A percentile compares a stretch with the other conserved stretches of the same genome.
Conservation (phyloP, 2,329 filamentous ascomycete species). For the Incumbomyces lentus region DNA sequence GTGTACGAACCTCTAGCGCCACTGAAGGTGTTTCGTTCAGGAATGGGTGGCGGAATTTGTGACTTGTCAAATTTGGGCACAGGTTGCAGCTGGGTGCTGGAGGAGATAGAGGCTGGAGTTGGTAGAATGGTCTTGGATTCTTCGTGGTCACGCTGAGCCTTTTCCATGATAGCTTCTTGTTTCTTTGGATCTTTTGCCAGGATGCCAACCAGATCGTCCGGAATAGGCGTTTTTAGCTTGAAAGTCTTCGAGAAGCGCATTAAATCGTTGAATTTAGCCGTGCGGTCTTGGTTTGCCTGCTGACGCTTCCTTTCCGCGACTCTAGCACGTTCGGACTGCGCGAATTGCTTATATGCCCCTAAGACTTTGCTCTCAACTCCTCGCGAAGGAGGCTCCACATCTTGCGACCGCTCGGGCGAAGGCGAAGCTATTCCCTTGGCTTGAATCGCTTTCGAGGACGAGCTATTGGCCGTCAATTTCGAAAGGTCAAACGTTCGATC, state of each 20-base stretch:
- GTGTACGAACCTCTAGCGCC: conserved; percentile 36
- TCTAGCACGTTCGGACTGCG: conserved; percentile 50
- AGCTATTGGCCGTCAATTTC: conserved; percentile 12
- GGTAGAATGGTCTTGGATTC: conserved; percentile 31
- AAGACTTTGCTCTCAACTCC: conserved; percentile 53
- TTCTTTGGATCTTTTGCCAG: conserved; percentile 94
- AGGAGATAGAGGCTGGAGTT: conserved; percentile 33
- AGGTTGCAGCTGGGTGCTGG: conserved; percentile 33
- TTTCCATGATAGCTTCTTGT: conserved; percentile 85
- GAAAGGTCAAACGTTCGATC: conserved; percentile 23
- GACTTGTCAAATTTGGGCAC: conserved; percentile 39
- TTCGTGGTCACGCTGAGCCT: conserved; percentile 66
- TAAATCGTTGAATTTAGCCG: conserved; percentile 83
- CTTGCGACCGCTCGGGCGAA: conserved; percentile 27
- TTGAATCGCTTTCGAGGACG: conserved; percentile 37
- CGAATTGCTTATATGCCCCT: conserved; percentile 55
- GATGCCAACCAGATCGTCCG: conserved; percentile 82
- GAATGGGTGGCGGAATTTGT: conserved; percentile 26
- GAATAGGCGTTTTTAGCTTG: conserved; percentile 87
- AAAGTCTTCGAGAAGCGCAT: conserved; percentile 93
- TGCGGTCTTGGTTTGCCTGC: conserved; percentile 61
- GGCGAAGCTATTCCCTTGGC: conserved; percentile 10
- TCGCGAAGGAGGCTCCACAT: conserved; percentile 44
- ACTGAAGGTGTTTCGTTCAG: conserved; percentile 39
- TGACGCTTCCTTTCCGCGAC: conserved; percentile 47